A percentile compares a stretch with the other conserved stretches of the same genome.
phyloP scores from a whole-genome alignment of 176 grass and related monocot genomes.

The Avena eriantha region DNA sequence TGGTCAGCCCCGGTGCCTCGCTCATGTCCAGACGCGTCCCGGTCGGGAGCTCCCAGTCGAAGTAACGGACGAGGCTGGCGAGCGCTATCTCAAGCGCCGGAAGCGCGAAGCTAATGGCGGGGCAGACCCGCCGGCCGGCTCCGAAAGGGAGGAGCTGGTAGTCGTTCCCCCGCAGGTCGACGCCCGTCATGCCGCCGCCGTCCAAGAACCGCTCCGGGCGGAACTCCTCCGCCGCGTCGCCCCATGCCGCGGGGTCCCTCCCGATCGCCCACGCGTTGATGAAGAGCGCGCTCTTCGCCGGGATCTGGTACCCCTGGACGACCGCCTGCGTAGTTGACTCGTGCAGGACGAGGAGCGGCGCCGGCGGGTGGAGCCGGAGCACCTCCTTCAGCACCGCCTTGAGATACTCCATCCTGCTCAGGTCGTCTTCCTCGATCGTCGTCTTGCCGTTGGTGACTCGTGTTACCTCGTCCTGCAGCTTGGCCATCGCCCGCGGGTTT shows the following conservation, averaged over 20 bases:
- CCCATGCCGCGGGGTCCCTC: slow-evolving; percentile 63
- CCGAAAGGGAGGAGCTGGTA: slow-evolving; percentile 71
- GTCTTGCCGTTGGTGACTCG: slow-evolving; percentile 15
- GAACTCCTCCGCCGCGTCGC: slow-evolving; percentile 60
- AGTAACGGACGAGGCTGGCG: slow-evolving; percentile 44
- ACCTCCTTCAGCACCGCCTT: slow-evolving; percentile 65
- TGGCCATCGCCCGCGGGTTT: slow-evolving; percentile 55
- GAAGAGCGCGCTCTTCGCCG: slow-evolving; percentile 47
- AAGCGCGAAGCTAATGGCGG: slow-evolving; percentile 61
- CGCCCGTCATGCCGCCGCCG: background rate
- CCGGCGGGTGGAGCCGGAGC: slow-evolving; percentile 65
- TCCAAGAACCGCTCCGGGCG: slow-evolving; percentile 63
- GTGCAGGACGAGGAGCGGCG: slow-evolving; percentile 64
- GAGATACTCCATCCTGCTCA: slow-evolving; percentile 52
- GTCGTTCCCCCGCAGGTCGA: slow-evolving; percentile 60
- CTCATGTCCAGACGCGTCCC: slow-evolving; percentile 50
- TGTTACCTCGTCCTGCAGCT: slow-evolving; percentile 54
- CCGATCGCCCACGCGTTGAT: slow-evolving; percentile 74
- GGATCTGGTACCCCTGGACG: slow-evolving; percentile 62
- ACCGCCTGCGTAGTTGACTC: slow-evolving; percentile 31
- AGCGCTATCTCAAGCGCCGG: slow-evolving; percentile 61
- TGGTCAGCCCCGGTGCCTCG: slow-evolving; percentile 62
- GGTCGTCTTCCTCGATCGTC: slow-evolving; percentile 43
- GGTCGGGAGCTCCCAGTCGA: slow-evolving; percentile 64
- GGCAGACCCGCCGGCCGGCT: slow-evolving; percentile 68